Percentiles rank a stretch among this genome's conserved stretches.
Conservation (phyloP, 768 basidiomycete genomes). For the Lenzites betulinus region DNA sequence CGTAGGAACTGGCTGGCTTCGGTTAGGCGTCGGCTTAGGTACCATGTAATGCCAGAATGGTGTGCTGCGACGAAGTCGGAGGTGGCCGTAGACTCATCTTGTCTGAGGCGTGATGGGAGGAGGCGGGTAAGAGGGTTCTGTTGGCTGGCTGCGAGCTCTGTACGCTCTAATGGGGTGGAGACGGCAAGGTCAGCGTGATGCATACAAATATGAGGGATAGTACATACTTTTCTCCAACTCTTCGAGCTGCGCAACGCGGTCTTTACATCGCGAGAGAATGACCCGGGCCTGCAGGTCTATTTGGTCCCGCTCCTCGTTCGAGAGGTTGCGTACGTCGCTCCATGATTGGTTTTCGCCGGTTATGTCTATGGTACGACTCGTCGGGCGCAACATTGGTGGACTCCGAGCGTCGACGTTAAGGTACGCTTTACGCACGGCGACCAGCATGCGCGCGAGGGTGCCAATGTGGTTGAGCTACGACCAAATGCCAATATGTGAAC, state of each 20-base stretch:
- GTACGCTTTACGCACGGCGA: slow-evolving; percentile 82
- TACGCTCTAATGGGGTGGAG: slow-evolving; percentile 50
- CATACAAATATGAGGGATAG: not conserved
- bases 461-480: slow-evolving; percentile 75
- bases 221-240: slow-evolving; percentile 82
- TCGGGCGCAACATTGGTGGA: slow-evolving; percentile 53
- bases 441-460: slow-evolving; percentile 70
- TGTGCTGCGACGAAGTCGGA: slow-evolving; percentile 86
- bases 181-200: not conserved
- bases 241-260: slow-evolving; percentile 88
- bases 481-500: not conserved
- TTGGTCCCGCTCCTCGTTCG: slow-evolving; percentile 92
- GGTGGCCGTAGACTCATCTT: slow-evolving; percentile 55
- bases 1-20: slow-evolving; percentile 78
- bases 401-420: slow-evolving; percentile 70
- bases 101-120: slow-evolving; percentile 69
- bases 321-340: slow-evolving; percentile 68
- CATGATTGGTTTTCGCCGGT: slow-evolving; percentile 49
- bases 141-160: slow-evolving; percentile 63
- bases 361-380: slow-evolving; percentile 58
- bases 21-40: slow-evolving; percentile 78
- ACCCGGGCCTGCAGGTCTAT: slow-evolving; percentile 91
- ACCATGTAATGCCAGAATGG: slow-evolving; percentile 91
- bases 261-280: slow-evolving; percentile 82
- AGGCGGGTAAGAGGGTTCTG: slow-evolving; percentile 67